Evolutionary conservation across 805 yeast species (phyloP).

Genomic region (Pichia rugopelliculosa): DNA sequence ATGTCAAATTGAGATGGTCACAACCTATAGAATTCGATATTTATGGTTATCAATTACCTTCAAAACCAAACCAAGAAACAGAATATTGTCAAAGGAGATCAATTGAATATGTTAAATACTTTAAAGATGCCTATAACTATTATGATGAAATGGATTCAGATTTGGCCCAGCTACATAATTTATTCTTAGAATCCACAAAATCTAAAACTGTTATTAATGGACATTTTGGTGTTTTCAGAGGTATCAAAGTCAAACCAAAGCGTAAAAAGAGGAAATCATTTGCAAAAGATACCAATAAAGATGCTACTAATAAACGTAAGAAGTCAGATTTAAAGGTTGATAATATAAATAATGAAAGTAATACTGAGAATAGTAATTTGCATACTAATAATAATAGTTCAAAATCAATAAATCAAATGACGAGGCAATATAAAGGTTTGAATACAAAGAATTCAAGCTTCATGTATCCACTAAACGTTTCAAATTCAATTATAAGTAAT

Average conservation of each 20-base stretch:
- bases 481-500: slow-evolving; percentile 1
- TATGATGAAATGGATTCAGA: slow-evolving; percentile 81
- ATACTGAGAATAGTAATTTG: too few species aligned
- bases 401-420: neutral
- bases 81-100: slow-evolving; percentile 63
- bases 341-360: neutral
- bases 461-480: slow-evolving; percentile 3
- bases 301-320: neutral
- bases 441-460: slow-evolving; percentile 1
- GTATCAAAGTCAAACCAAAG: slow-evolving; percentile 22
- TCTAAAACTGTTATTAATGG: slow-evolving; percentile 38
- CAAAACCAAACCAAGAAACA: slow-evolving; percentile 28
- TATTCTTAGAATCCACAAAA: slow-evolving; percentile 32
- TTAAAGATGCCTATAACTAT: slow-evolving; percentile 48
- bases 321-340: neutral
- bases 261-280: slow-evolving; percentile 14
- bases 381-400: neutral
- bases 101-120: slow-evolving; percentile 68
- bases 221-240: slow-evolving; percentile 78
- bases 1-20: slow-evolving; percentile 76
- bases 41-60: slow-evolving; percentile 35
- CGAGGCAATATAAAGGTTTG: neutral
- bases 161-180: slow-evolving; percentile 46
- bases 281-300: neutral
- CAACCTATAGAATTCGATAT: slow-evolving; percentile 44